A percentile compares a stretch with the other conserved stretches of the same genome.
phyloP scores from a whole-genome alignment of 768 basidiomycete species.

The Coprinopsis marcescibilis region DNA sequence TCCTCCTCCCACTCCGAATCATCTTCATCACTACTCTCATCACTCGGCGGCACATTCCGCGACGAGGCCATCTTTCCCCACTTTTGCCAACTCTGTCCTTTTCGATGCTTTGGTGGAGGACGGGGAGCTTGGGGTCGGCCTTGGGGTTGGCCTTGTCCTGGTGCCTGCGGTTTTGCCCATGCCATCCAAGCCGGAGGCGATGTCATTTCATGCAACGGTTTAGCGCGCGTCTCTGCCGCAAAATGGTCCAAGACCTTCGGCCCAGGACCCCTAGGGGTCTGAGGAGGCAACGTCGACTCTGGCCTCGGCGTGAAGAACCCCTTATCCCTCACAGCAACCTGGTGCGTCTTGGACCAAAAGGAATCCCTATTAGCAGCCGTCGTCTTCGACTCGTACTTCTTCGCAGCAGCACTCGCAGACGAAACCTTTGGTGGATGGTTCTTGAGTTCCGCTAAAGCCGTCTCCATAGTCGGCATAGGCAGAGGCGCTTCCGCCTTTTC shows the following conservation, averaged over 20 bases:
- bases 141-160: not conserved
- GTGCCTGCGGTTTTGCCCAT: conserved; percentile 4
- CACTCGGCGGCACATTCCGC: conserved; percentile 4
- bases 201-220: not conserved
- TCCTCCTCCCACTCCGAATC: conserved; percentile 11
- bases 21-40: conserved; percentile 15
- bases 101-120: conserved; percentile 12
- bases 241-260: not conserved
- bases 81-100: conserved; percentile 25
- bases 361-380: conserved; percentile 5
- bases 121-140: conserved; percentile 8
- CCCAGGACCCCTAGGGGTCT: not conserved
- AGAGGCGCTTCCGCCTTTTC: conserved; percentile 16
- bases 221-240: too few relatives aligned
- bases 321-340: not conserved
- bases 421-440: conserved; percentile 16
- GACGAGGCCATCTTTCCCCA: conserved; percentile 21
- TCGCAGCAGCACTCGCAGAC: conserved; percentile 26
- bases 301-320: not conserved
- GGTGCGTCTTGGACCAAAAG: conserved; percentile 6
- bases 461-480: conserved; percentile 16
- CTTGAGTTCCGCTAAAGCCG: conserved; percentile 15
- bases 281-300: too few relatives aligned
- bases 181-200: conserved; percentile 7
- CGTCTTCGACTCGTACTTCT: conserved; percentile 19